These are phyloP conservation scores for Mycena alexandri DNA, from an alignment of 768 basidiomycete genomes.

Conservation along the genomic window DNA sequence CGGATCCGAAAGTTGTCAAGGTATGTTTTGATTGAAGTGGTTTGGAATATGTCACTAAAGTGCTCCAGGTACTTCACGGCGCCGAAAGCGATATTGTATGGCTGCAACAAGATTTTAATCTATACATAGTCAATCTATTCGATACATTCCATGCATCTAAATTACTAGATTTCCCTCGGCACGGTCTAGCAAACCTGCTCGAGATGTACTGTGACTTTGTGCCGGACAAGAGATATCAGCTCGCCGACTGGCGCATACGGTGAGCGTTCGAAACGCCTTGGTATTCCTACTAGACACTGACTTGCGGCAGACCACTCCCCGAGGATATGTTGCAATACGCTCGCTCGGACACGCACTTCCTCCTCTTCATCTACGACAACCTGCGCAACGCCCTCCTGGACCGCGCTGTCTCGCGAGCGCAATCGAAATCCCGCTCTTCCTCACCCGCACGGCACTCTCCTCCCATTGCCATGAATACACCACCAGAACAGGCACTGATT, in stretches of 20 bases:
- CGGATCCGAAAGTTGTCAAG: slow-evolving; percentile 88
- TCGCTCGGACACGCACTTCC: slow-evolving; percentile 95
- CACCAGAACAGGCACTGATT: slow-evolving; percentile 58
- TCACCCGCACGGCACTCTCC: slow-evolving; percentile 43
- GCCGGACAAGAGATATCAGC: slow-evolving; percentile 95
- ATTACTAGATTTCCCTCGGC: slow-evolving; percentile 84
- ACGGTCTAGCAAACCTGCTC: slow-evolving; percentile 87
- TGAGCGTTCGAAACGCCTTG: slow-evolving; percentile 44
- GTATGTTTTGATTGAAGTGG: slow-evolving; percentile 53
- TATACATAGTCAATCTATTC: slow-evolving; percentile 96
- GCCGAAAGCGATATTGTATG: slow-evolving; percentile 95
- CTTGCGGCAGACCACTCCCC: slow-evolving; percentile 73
- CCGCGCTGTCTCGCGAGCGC: slow-evolving; percentile 58
- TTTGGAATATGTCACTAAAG: neutral
- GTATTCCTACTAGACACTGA: neutral
- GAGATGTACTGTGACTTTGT: slow-evolving; percentile 91
- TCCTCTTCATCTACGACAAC: slow-evolving; percentile 92
- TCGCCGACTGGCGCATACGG: slow-evolving; percentile 98
- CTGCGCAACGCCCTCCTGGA: slow-evolving; percentile 90
- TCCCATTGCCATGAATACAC: slow-evolving; percentile 15
- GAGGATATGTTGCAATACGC: slow-evolving; percentile 93
- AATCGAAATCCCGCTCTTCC: slow-evolving; percentile 56
- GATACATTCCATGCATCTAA: slow-evolving; percentile 97
- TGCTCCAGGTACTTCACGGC: slow-evolving; percentile 87
- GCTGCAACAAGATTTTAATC: slow-evolving; percentile 95